Percentiles rank a stretch among this genome's conserved stretches.
Conservation (phyloP, 2,329 filamentous ascomycete species). For the Pezicula neosporulosa region DNA sequence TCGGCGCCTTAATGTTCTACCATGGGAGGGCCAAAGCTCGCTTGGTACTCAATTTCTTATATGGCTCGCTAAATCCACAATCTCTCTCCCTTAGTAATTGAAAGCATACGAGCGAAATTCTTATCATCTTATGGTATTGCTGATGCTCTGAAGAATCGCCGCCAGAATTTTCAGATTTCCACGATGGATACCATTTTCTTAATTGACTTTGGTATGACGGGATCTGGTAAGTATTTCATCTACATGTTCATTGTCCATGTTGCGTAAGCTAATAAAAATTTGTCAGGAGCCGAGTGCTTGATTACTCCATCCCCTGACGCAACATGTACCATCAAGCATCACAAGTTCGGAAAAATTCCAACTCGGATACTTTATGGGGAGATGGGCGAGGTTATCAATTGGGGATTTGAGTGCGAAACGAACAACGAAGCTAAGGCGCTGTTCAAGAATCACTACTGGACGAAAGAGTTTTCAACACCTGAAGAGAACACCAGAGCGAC, state of each 20-base stretch:
- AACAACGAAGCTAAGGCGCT: neutral
- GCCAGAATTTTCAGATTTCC: too few species aligned
- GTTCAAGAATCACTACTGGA: neutral
- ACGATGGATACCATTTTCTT: neutral
- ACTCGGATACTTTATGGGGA: neutral
- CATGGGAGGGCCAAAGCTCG: too few species aligned
- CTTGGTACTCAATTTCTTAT: too few species aligned
- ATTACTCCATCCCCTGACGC: neutral
- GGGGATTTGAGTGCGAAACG: neutral
- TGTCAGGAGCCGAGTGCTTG: neutral
- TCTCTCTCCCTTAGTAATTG: too few species aligned
- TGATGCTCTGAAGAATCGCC: too few species aligned
- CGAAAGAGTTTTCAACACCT: neutral
- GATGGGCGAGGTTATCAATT: neutral
- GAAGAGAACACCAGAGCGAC: neutral
- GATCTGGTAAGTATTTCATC: neutral
- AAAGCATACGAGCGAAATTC: too few species aligned
- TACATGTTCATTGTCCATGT: too few species aligned
- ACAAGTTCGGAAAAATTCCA: neutral
- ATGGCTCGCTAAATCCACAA: too few species aligned
- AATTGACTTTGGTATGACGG: neutral
- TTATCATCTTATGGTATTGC: too few species aligned
- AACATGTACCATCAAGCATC: neutral
- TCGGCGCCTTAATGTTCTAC: too few species aligned
- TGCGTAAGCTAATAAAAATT: neutral